Evolutionary conservation across 2,329 filamentous ascomycete species (phyloP).

Genomic region (Neophaeococcomyces mojaviensis): DNA sequence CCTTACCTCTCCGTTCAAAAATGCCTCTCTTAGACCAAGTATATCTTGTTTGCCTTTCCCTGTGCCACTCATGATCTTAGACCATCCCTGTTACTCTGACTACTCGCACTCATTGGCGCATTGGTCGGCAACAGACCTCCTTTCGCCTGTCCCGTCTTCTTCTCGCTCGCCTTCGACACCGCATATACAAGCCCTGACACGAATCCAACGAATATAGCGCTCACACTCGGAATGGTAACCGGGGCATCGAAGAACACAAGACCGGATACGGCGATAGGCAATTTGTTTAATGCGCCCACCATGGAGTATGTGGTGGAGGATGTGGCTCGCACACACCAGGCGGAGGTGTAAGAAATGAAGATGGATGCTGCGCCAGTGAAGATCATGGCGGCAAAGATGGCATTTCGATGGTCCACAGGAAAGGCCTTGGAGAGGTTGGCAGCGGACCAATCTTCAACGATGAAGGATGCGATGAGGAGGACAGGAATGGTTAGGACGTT

Average conservation of each 20-base stretch:
- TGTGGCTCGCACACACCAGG: constrained; percentile 96
- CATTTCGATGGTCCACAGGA: constrained; percentile 69
- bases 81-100: constrained; percentile 80
- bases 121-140: constrained; percentile 60
- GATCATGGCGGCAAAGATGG: constrained; percentile 78
- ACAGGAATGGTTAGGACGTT: constrained; percentile 95
- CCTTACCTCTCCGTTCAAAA: no score
- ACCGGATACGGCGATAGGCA: constrained; percentile 86
- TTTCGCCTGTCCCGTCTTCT: constrained; percentile 52
- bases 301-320: constrained; percentile 98
- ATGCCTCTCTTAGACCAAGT: background rate
- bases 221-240: constrained; percentile 83
- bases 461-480: constrained; percentile 69
- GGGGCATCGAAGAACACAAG: constrained; percentile 93
- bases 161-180: constrained; percentile 76
- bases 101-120: constrained; percentile 77
- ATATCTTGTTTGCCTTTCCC: no score
- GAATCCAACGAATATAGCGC: constrained; percentile 85
- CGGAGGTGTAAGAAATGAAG: constrained; percentile 99
- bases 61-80: constrained; percentile 66
- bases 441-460: constrained; percentile 87
- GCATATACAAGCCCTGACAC: constrained; percentile 87
- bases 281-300: constrained; percentile 96
- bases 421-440: constrained; percentile 83
- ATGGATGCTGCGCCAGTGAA: constrained; percentile 88